Evolutionary conservation across 345 rosid species (phyloP).

Genomic region (Mallotus nudiflorus): DNA sequence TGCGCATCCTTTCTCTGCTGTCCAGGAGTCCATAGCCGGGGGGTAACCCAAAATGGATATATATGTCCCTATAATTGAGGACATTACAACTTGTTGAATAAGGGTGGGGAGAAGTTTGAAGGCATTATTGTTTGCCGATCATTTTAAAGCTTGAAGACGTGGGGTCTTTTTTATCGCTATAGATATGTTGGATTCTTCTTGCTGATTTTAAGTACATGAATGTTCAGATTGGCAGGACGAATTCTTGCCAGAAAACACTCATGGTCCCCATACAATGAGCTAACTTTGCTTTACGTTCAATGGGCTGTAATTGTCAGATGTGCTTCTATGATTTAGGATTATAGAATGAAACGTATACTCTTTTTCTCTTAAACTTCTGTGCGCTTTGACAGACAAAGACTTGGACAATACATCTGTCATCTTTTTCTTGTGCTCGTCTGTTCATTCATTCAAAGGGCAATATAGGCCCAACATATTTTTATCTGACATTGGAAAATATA

Average conservation of each 20-base stretch:
- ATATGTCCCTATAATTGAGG: conserved; percentile 18
- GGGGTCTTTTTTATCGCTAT: background rate
- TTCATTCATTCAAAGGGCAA: conserved; percentile 12
- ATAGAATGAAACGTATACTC: conserved; percentile 8
- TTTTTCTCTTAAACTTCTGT: background rate
- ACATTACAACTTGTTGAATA: conserved; percentile 5
- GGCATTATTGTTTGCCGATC: conserved; percentile 10
- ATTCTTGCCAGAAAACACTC: conserved; percentile 5
- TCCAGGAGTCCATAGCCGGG: background rate
- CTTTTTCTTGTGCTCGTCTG: conserved; percentile 11
- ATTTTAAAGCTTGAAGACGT: conserved; percentile 3
- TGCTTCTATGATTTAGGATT: conserved; percentile 16
- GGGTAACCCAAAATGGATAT: background rate
- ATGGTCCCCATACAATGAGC: conserved; percentile 14
- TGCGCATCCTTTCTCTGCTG: background rate
- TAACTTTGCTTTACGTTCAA: conserved; percentile 13
- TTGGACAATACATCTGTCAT: conserved; percentile 19
- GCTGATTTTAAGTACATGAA: background rate
- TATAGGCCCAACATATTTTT: conserved; percentile 22
- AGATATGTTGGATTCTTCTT: background rate
- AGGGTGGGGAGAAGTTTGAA: background rate
- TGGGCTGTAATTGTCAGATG: conserved; percentile 28
- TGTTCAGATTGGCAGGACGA: background rate
- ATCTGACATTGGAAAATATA: too few relatives aligned
- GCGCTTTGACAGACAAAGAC: conserved; percentile 2